Base-by-base conservation (phyloP, 2,329 filamentous ascomycete genomes). In the Pseudocercospora macadamiae region DNA sequence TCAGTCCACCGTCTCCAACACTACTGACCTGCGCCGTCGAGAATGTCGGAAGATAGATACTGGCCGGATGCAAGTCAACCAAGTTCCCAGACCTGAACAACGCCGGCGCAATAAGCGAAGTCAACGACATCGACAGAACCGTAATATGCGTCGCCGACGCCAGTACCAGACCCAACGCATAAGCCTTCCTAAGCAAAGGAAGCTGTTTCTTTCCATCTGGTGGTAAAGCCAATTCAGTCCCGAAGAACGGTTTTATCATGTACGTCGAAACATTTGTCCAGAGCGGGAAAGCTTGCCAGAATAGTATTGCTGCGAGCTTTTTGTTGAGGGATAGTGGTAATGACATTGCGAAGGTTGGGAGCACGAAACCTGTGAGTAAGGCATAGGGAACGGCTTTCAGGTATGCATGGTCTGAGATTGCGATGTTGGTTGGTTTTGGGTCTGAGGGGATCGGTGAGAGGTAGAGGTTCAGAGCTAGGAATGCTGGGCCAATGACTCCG, bases 381-480 rank as follows among this genome's bases (percentile, higher is more conserved):
- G 19, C 42, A 14, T 47, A 47, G 10, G 42, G 42, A 12, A 47
- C 12, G 21, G 42, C 19, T 12, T 21, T 18, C 10, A 47, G 19
- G 4, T 47, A 47, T 4, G 42, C 42, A 1, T 25, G 23, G 9
- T 47, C 42, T 5, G 42, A n/a, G 23, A 47, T 47, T 2, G 42
- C 42, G 23, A 47, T 16, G 19, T 47, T 23, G 2, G 42, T 14
- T 2, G 8, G 21, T 28, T 47, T 47, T 2, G 42, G 42, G 4
- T 47, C 42, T 1, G 42, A 28, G 42, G 66, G n/a, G 26, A 26
- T 47, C 3, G 42, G 42, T 2, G 42, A 26, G 19, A 47, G 42
- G 23, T 14, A 47, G 21, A 47, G 42, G 12, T 47, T 47, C 8
- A 47, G 10, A 23, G 42, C 21, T 2, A 47, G 14, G 23, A 25